phyloP scores from a whole-genome alignment of 108 stramenopile genomes.

The Schizochytrium sp. region DNA sequence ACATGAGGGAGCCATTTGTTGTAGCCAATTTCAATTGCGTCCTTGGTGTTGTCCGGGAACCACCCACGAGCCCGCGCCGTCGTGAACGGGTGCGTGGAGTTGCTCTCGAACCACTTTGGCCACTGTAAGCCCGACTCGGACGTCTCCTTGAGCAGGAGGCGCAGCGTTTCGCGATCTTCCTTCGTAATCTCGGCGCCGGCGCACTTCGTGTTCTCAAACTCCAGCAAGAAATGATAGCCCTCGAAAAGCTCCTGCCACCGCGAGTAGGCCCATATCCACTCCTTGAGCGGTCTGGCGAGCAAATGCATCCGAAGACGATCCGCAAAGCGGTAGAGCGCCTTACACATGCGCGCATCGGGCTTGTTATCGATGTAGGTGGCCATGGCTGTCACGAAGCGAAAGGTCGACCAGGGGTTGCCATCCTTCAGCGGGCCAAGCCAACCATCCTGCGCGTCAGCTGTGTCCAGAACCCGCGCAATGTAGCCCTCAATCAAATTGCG shows the following conservation, averaged over 20 bases:
- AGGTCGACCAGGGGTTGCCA: constrained; percentile 25
- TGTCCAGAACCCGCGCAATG: background rate
- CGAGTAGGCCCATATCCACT: background rate
- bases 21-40: background rate
- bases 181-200: background rate
- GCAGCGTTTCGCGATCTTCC: background rate
- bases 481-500: background rate
- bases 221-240: background rate
- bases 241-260: constrained; percentile 27
- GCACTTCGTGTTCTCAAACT: background rate
- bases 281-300: background rate
- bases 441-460: background rate
- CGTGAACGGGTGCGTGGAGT: background rate
- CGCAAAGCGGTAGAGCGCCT: constrained; percentile 24
- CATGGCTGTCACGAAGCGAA: constrained; percentile 21
- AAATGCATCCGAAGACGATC: background rate
- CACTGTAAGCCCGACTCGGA: background rate
- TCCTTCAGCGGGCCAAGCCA: background rate
- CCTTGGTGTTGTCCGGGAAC: constrained; percentile 22
- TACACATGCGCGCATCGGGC: background rate
- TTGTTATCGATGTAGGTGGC: background rate
- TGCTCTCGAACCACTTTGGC: constrained; percentile 22
- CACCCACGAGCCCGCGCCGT: background rate
- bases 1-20: background rate
- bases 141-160: background rate